phyloP scores from a whole-genome alignment of 345 rosid genomes.

The Salix arbutifolia region DNA sequence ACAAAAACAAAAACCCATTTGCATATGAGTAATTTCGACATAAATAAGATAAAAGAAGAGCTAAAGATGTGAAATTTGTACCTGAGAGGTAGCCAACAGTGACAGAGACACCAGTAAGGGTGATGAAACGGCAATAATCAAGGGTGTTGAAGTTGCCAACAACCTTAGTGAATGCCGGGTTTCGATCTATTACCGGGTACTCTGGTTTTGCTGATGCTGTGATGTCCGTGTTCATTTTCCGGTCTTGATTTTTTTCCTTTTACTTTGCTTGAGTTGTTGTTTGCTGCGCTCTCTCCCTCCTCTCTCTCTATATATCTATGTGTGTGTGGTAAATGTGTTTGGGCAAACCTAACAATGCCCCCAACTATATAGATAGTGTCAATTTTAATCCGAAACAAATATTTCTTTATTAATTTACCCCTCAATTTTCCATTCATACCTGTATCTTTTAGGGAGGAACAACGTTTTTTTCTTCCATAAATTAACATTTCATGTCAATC shows the following conservation, averaged over 20 bases:
- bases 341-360: not conserved
- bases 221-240: constrained; percentile 80
- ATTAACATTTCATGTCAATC: no score
- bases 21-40: not conserved
- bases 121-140: constrained; percentile 71
- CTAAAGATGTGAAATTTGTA: constrained; percentile 2
- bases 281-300: not conserved
- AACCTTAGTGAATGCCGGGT: constrained; percentile 75
- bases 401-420: no score
- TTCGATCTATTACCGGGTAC: constrained; percentile 79
- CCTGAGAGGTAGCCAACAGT: constrained; percentile 95
- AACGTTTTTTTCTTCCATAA: no score
- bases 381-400: not conserved
- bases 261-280: not conserved
- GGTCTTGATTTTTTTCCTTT: not conserved
- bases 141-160: constrained; percentile 76
- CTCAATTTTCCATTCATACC: no score
- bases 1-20: not conserved
- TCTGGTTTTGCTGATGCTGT: constrained; percentile 91
- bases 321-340: not conserved
- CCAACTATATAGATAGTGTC: not conserved
- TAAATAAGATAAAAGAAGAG: not conserved
- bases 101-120: constrained; percentile 79
- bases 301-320: not conserved
- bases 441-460: no score